Conservation (phyloP, 345 rosid genomes). For the Stellera chamaejasme region DNA sequence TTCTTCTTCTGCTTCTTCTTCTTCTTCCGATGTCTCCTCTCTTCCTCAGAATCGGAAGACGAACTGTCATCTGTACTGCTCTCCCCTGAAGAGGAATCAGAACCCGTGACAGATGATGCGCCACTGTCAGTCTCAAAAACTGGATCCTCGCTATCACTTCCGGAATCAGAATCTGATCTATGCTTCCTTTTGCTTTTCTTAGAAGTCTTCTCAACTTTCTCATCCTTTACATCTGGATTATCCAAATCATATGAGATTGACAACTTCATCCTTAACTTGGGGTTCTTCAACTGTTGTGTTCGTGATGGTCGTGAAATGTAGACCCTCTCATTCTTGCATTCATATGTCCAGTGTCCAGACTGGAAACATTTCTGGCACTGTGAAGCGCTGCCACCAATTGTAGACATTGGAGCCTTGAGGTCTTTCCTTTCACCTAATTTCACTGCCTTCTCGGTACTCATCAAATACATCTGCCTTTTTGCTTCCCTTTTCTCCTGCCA, state of each 20-base stretch:
- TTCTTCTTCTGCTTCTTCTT: conserved; percentile 69
- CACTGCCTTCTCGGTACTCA: conserved; percentile 95
- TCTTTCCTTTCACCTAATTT: conserved; percentile 94
- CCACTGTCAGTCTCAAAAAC: conserved; percentile 81
- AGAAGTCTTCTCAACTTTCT: conserved; percentile 36
- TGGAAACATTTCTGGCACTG: conserved; percentile 96
- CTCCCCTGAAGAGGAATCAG: conserved; percentile 54
- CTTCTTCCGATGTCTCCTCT: conserved; percentile 51
- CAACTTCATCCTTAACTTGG: conserved; percentile 59
- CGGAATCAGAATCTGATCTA: conserved; percentile 48
- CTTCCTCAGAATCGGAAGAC: conserved; percentile 72
- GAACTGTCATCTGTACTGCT: conserved; percentile 62
- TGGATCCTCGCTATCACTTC: conserved; percentile 81
- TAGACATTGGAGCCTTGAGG: conserved; percentile 36
- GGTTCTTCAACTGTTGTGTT: conserved; percentile 93
- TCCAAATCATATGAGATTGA: conserved; percentile 53
- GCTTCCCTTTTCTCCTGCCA: conserved; percentile 99
- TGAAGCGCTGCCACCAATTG: conserved; percentile 34
- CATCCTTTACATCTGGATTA: conserved; percentile 29
- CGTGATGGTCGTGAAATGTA: conserved; percentile 87
- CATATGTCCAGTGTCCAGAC: conserved; percentile 91
- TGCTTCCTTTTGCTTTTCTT: conserved; percentile 92
- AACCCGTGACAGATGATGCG: conserved; percentile 46
- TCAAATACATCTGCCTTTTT: conserved; percentile 91
- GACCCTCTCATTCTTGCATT: conserved; percentile 92